Percentiles rank a stretch among this genome's conserved stretches.
These are phyloP conservation scores for Wickerhamomyces pijperi DNA, from an alignment of 805 yeast species.

Conservation along the genomic window DNA sequence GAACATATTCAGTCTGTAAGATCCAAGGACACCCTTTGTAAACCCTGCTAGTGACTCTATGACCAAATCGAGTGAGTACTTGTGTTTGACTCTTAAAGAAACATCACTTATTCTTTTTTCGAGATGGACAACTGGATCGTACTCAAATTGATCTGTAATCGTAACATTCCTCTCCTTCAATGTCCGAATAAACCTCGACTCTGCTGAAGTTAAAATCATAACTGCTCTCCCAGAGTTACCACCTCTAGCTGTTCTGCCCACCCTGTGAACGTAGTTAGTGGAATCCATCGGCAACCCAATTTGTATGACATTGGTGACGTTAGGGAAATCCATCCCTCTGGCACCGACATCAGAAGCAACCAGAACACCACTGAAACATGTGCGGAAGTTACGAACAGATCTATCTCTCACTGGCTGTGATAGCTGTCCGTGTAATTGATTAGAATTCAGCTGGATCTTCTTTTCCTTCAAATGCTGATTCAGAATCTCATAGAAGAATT, in stretches of 20 bases:
- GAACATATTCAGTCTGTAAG: constrained; percentile 21
- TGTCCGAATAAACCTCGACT: constrained; percentile 40
- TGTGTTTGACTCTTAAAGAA: constrained; percentile 15
- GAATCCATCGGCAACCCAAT: constrained; percentile 63
- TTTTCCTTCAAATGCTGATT: constrained; percentile 10
- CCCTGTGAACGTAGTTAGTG: constrained; percentile 82
- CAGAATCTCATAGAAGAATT: constrained; percentile 28
- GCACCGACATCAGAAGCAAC: constrained; percentile 92
- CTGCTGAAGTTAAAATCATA: constrained; percentile 44
- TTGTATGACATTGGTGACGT: constrained; percentile 78
- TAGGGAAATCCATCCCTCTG: constrained; percentile 92
- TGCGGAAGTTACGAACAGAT: constrained; percentile 43
- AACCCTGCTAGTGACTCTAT: constrained; percentile 25
- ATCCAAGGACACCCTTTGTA: constrained; percentile 22
- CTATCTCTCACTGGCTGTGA: constrained; percentile 58
- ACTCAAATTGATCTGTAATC: constrained; percentile 33
- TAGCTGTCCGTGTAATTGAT: constrained; percentile 62
- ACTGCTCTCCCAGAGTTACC: constrained; percentile 69
- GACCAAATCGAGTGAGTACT: constrained; percentile 20
- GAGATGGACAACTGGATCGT: constrained; percentile 25
- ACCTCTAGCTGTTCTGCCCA: constrained; percentile 94
- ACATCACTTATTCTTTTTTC: constrained; percentile 21
- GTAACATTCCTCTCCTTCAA: constrained; percentile 44
- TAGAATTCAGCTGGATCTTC: constrained; percentile 19
- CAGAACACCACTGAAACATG: constrained; percentile 39